phyloP scores from a whole-genome alignment of 441 rosid species.

The Populus hybrid region DNA sequence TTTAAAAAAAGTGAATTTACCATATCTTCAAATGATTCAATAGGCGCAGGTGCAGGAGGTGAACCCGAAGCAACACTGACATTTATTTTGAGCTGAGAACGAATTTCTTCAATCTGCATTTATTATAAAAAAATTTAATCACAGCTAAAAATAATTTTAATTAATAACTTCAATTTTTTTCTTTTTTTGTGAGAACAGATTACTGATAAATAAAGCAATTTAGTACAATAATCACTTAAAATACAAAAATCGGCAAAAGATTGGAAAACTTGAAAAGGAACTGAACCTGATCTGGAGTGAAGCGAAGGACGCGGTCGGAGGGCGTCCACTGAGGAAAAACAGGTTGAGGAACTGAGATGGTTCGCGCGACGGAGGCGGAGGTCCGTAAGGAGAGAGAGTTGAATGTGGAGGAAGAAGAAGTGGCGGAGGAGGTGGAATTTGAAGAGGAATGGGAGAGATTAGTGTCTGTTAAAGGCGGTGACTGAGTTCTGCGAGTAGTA shows the following conservation, averaged over 20 bases:
- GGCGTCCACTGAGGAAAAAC: constrained; percentile 35
- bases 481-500: constrained; percentile 5
- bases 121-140: background rate
- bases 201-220: no score
- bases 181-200: no score
- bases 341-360: constrained; percentile 25
- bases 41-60: constrained; percentile 27
- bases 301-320: constrained; percentile 39
- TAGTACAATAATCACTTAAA: background rate
- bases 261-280: background rate
- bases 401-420: background rate
- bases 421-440: constrained; percentile 3
- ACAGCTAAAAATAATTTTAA: no score
- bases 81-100: constrained; percentile 30
- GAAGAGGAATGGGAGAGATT: constrained; percentile 22
- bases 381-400: constrained; percentile 10
- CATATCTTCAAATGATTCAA: constrained; percentile 37
- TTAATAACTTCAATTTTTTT: no score
- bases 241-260: background rate
- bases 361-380: constrained; percentile 6
- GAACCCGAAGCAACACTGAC: constrained; percentile 30
- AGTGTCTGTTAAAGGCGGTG: constrained; percentile 19
- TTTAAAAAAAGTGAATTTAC: constrained; percentile 9
- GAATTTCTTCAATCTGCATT: constrained; percentile 34
- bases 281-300: constrained; percentile 25